Base-by-base conservation (phyloP, 2,329 filamentous ascomycete species). In the Aureobasidium sp. region DNA sequence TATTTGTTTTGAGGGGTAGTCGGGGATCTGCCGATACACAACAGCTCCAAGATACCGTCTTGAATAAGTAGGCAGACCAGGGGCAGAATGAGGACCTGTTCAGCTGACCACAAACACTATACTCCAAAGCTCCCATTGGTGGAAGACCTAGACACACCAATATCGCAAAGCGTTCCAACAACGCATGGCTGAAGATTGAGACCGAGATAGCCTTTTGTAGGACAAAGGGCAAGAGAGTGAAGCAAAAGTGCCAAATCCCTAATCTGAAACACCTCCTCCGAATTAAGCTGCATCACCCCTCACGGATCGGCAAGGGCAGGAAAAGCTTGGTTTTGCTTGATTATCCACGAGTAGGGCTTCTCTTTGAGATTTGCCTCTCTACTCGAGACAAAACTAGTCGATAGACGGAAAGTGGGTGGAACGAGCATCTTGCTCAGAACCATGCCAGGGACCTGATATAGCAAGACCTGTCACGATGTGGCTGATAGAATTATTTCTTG, bases 271-370 rank as follows among this genome's bases (percentile, higher is more conserved):
- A 36, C n/a, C 52, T 42, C 52, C 39, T 27, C 15, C 52, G 8
- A 9, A 20, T 44, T 44, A 27, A 25, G 22, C 48, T 52, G 48
- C 31, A 25, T 25, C 31, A 11, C 37, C 36, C n/a, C 51, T 25
- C 36, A 5, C 20, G 41, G 29, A n/a, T 20, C 12, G 53, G 34
- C 31, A 22, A 41, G 53, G 41, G 41, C 17, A 17, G 27, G 27
- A 5, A 58, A 58, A 58, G 55, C 55, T 58, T 58, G 29, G 42
- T 45, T 45, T 27, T 29, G 51, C 51, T 55, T 55, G 37, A 20
- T 20, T 2, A 8, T 42, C 36, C 49, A 53, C 49, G 27, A 29
- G 41, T 44, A 44, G 41, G 20, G 20, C 20, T 44, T 44, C 9
- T 44, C 12, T 11, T 12, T 34, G 11, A 11, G 31, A 34, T 34